These are phyloP conservation scores for Fusarium tjaetaba DNA, from an alignment of 2,329 filamentous ascomycete species.

Conservation along the genomic window DNA sequence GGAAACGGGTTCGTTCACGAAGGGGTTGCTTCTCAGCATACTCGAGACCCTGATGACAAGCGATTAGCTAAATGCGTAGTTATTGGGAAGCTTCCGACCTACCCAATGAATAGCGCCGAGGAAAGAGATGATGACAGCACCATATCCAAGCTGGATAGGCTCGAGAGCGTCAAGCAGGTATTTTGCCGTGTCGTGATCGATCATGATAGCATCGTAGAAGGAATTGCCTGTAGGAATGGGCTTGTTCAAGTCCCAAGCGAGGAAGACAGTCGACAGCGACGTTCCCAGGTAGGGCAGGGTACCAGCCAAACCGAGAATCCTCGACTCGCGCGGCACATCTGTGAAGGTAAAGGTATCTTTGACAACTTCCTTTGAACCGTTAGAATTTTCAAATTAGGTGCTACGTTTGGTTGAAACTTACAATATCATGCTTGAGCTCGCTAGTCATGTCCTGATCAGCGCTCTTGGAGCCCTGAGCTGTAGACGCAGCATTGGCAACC, in stretches of 20 bases:
- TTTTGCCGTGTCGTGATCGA: slow-evolving; percentile 77
- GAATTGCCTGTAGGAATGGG: slow-evolving; percentile 68
- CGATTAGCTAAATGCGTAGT: not conserved
- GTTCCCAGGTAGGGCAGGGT: slow-evolving; percentile 88
- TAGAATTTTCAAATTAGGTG: not conserved
- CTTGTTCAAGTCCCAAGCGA: slow-evolving; percentile 84
- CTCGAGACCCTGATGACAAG: slow-evolving; percentile 70
- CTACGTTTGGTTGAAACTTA: slow-evolving; percentile 51
- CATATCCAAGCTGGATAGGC: slow-evolving; percentile 89
- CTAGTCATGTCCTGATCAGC: slow-evolving; percentile 44
- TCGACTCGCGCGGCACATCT: slow-evolving; percentile 73
- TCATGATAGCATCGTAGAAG: slow-evolving; percentile 61
- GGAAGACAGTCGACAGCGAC: slow-evolving; percentile 82
- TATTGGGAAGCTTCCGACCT: slow-evolving; percentile 8
- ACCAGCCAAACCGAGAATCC: slow-evolving; percentile 77
- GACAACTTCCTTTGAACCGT: slow-evolving; percentile 63
- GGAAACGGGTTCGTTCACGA: slow-evolving; percentile 72
- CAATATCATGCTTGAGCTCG: slow-evolving; percentile 62
- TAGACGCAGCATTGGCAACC: slow-evolving; percentile 60
- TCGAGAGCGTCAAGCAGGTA: slow-evolving; percentile 79
- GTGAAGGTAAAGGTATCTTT: slow-evolving; percentile 74
- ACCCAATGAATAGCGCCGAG: slow-evolving; percentile 92
- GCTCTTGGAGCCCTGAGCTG: slow-evolving; percentile 1
- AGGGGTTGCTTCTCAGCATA: slow-evolving; percentile 75
- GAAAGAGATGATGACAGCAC: slow-evolving; percentile 92